These are phyloP conservation scores for Candida orba DNA, from an alignment of 805 yeast species.

Conservation along the genomic window DNA sequence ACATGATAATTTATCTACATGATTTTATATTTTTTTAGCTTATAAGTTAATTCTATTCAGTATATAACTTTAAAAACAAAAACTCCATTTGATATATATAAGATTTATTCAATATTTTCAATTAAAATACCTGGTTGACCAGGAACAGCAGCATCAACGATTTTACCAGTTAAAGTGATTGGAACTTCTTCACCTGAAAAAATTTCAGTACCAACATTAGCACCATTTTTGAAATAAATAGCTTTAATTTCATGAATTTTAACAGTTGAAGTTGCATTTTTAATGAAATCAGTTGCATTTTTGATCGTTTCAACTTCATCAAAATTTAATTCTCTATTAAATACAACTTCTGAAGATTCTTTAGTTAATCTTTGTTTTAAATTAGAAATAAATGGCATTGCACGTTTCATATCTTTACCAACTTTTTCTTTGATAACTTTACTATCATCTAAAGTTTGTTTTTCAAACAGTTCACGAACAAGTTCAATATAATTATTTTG, in stretches of 20 bases:
- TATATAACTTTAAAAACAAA: neutral
- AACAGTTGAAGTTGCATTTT: slow-evolving; percentile 56
- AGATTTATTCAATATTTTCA: slow-evolving; percentile 39
- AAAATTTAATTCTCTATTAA: slow-evolving; percentile 83
- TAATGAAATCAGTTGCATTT: slow-evolving; percentile 45
- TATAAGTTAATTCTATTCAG: neutral
- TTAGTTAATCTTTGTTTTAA: slow-evolving; percentile 71
- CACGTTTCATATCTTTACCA: slow-evolving; percentile 91
- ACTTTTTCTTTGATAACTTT: slow-evolving; percentile 55
- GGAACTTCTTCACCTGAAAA: slow-evolving; percentile 64
- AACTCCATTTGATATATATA: neutral
- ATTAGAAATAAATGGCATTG: slow-evolving; percentile 92
- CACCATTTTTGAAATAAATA: slow-evolving; percentile 57
- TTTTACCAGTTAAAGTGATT: slow-evolving; percentile 54
- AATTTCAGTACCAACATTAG: slow-evolving; percentile 54
- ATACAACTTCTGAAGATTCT: slow-evolving; percentile 71
- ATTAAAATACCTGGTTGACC: slow-evolving; percentile 87
- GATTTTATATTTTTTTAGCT: too few relatives aligned
- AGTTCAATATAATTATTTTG: slow-evolving; percentile 72
- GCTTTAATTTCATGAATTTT: slow-evolving; percentile 52
- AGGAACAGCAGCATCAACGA: slow-evolving; percentile 79
- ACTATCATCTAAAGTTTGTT: slow-evolving; percentile 57
- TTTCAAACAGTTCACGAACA: slow-evolving; percentile 68
- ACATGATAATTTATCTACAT: too few relatives aligned
- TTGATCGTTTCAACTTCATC: slow-evolving; percentile 66